Evolutionary conservation across 352 stramenopile genomes (phyloP), one percentile per base, ranked within the genome.

Genomic region (Pythium phragmiticola): DNA sequence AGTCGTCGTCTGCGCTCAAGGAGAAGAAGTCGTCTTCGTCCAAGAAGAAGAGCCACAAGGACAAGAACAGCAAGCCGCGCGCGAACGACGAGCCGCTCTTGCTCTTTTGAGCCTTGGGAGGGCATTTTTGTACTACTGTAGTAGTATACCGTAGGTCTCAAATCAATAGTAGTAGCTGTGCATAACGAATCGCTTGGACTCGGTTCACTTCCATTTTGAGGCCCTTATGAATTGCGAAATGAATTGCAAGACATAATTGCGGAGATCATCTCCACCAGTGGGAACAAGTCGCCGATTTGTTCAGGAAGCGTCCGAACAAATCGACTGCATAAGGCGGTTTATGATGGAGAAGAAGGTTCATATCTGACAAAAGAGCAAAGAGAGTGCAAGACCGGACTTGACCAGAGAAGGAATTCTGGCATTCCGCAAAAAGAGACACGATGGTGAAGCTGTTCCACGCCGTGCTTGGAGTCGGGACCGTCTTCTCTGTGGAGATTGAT

Each of bases 61-160:
- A 71, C 57, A 74, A 68, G 59, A 70, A 62, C 41, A 56, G 19
- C 37, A 68, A 68, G 46, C 30, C 62, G 17, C 63, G 70, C 48
- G 53, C 70, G 34, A 71, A 73, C 65, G 81, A 79, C 57, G 76
- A 91, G 69, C 78, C 78, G 47, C 73, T 94, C 62, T 63, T 94
- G 66, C 75, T 94, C 41, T 90, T 94, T 83, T 94, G 45, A 33
- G 34, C 9, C 46, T 16, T 52, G 13, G 21, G 9, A 52, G 26
- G 26, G 26, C 26, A 30, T 30, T 30, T 30, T 30, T 30, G 26
- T 30, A 30, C 26, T 30, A 30, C 21, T 50, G 14, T 12, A 42
- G 37, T 16, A 42, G 37, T 42, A 12, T 16, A 42, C 37, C 11
- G 37, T 30, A 30, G 26, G 45, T 50, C 17, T 21, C 45, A 50